phyloP scores from a whole-genome alignment of 768 basidiomycete species.

The Amanita fuliginea region DNA sequence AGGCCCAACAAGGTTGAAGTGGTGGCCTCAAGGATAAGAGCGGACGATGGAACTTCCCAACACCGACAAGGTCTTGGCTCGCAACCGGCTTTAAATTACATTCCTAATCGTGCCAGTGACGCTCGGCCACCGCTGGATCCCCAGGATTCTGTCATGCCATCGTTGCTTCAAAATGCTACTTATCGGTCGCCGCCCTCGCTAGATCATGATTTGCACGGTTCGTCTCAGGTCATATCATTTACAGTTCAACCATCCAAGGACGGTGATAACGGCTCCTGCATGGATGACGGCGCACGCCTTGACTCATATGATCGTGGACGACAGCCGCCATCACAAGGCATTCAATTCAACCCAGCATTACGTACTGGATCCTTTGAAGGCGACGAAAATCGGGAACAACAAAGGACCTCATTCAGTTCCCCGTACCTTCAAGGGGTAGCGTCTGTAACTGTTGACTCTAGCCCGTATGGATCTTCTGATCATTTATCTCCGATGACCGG shows the following conservation, averaged over 20 bases:
- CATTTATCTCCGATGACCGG: not conserved
- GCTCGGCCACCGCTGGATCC: not conserved
- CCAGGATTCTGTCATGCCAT: not conserved
- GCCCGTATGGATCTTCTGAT: not conserved
- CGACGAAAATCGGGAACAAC: not conserved
- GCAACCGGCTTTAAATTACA: not conserved
- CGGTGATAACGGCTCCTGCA: not conserved
- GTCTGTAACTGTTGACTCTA: not conserved
- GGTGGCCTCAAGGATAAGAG: not conserved
- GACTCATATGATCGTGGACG: not conserved
- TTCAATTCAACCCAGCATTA: not conserved
- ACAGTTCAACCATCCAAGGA: not conserved
- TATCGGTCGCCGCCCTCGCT: not conserved
- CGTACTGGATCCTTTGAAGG: not conserved
- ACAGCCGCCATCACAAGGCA: not conserved
- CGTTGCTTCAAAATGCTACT: not conserved
- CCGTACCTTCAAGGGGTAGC: not conserved
- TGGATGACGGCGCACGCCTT: not conserved
- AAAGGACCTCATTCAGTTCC: not conserved
- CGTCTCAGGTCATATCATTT: not conserved
- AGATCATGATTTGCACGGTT: not conserved
- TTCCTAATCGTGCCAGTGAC: not conserved
- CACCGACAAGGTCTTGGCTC: not conserved
- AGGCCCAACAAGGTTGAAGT: constrained; percentile 1
- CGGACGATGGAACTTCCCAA: not conserved